Percentiles rank a stretch among this genome's conserved stretches.
Evolutionary conservation across 169 alveolate genomes (phyloP).

Genomic region (Cryptosporidium canis): DNA sequence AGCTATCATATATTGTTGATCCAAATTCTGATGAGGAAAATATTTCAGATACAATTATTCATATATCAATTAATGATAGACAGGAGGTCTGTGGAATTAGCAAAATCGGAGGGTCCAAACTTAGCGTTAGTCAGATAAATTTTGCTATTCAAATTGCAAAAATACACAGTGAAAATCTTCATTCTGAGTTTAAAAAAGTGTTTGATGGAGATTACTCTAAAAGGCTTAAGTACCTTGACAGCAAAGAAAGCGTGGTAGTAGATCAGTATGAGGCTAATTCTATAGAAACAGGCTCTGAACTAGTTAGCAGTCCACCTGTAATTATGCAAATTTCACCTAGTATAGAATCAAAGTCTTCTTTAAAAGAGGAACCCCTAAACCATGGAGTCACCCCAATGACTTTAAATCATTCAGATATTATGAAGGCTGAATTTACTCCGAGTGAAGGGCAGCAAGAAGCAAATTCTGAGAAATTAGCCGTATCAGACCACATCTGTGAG

Average conservation of each 20-base stretch:
- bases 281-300: not conserved
- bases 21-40: slow-evolving; percentile 47
- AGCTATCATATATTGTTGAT: slow-evolving; percentile 48
- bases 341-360: not conserved
- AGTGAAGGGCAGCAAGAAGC: not conserved
- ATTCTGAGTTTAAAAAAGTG: not conserved
- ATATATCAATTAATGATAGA: slow-evolving; percentile 32
- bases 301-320: not conserved
- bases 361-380: not conserved
- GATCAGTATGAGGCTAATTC: not conserved
- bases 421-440: not conserved
- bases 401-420: not conserved
- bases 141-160: slow-evolving; percentile 61
- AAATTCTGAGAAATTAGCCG: not conserved
- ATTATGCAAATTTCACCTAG: not conserved
- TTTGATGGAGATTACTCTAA: not conserved
- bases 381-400: not conserved
- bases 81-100: slow-evolving; percentile 34
- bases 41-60: slow-evolving; percentile 19
- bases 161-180: slow-evolving; percentile 43
- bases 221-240: not conserved
- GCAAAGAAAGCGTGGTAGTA: not conserved
- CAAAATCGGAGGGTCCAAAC: slow-evolving; percentile 48
- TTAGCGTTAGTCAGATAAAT: slow-evolving; percentile 26
- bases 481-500: slow-evolving; percentile 41